Conservation (phyloP, 2,329 filamentous ascomycete species). For the Hyphodiscus sp. region DNA sequence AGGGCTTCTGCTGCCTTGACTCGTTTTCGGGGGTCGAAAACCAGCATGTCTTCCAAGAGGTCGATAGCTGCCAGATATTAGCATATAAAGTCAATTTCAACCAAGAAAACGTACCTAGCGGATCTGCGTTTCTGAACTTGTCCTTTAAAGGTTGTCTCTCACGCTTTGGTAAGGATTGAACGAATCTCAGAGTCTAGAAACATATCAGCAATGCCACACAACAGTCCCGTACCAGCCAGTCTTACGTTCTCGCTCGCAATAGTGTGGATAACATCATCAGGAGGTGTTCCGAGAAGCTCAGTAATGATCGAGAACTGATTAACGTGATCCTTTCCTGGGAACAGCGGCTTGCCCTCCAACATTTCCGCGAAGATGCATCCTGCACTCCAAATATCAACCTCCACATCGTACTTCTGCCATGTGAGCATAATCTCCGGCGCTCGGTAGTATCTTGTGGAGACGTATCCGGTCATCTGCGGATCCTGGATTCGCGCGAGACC, state of each 20-base stretch:
- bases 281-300: slow-evolving; percentile 89
- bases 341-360: slow-evolving; percentile 96
- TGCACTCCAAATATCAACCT: slow-evolving; percentile 98
- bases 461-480: slow-evolving; percentile 98
- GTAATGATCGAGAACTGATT: slow-evolving; percentile 99
- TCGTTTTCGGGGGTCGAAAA: slow-evolving; percentile 96
- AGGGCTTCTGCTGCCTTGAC: slow-evolving; percentile 82
- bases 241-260: slow-evolving; percentile 96
- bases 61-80: slow-evolving; percentile 64
- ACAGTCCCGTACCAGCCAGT: slow-evolving; percentile 5
- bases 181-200: slow-evolving; percentile 80
- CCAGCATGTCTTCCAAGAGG: slow-evolving; percentile 91
- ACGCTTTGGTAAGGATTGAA: slow-evolving; percentile 92
- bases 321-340: slow-evolving; percentile 98
- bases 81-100: slow-evolving; percentile 7
- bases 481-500: slow-evolving; percentile 96
- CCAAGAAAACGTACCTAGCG: slow-evolving; percentile 50
- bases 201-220: slow-evolving; percentile 22
- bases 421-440: slow-evolving; percentile 99
- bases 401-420: slow-evolving; percentile 99
- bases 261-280: slow-evolving; percentile 96
- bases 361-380: slow-evolving; percentile 99
- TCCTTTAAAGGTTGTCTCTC: slow-evolving; percentile 78
- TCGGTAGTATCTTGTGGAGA: slow-evolving; percentile 97
- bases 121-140: slow-evolving; percentile 95